Percentiles rank a stretch among this genome's conserved stretches.
Conservation (phyloP, 345 rosid genomes). For the Lepidium aucheri region DNA sequence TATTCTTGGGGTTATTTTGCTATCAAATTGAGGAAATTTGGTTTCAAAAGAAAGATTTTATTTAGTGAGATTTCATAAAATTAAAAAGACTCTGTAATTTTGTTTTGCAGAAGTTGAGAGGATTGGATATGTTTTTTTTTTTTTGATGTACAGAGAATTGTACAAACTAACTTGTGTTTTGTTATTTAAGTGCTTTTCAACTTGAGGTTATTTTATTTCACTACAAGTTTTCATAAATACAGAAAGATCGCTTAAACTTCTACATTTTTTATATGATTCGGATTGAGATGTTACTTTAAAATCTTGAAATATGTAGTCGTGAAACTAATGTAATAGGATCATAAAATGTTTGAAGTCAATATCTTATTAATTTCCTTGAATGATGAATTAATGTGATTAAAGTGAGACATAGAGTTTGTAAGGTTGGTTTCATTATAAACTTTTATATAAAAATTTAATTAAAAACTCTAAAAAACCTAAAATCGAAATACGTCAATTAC, state of each 20-base stretch:
- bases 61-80: neutral
- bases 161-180: neutral
- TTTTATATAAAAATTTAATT: too few relatives aligned
- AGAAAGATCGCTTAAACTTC: neutral
- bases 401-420: too few relatives aligned
- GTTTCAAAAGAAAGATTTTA: slow-evolving; percentile 1
- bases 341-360: too few relatives aligned
- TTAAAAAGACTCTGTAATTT: neutral
- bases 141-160: slow-evolving; percentile 11
- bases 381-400: neutral
- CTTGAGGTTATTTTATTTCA: neutral
- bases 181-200: neutral
- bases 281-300: neutral
- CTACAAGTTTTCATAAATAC: neutral
- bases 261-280: neutral
- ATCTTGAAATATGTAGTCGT: neutral
- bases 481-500: too few relatives aligned
- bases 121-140: neutral
- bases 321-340: neutral
- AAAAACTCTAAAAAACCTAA: too few relatives aligned
- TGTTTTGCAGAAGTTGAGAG: slow-evolving; percentile 6
- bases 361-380: too few relatives aligned
- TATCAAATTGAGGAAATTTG: slow-evolving; percentile 23
- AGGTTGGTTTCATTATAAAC: too few relatives aligned
- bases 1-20: slow-evolving; percentile 27